Evolutionary conservation across 2,329 filamentous ascomycete genomes (phyloP), one percentile per base, ranked within the genome.

Genomic region (Aspergillus sp.): DNA sequence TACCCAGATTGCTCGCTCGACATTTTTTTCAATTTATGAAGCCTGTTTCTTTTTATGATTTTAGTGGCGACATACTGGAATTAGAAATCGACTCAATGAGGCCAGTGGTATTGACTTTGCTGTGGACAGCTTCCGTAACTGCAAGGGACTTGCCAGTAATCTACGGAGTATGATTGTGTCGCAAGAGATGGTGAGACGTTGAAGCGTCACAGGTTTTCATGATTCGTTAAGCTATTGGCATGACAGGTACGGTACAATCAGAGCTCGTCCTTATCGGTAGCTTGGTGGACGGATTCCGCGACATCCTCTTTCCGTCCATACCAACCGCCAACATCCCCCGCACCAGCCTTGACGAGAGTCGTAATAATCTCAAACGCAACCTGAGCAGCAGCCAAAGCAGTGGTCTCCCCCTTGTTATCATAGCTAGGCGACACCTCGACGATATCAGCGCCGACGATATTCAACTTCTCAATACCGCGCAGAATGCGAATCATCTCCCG

Each of bases 381-480:
- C 75, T 95, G 89, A 37, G 88, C 88, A 2, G 82, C 90, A 13
- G 88, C 88, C 54, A 95, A 69, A 10, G 88, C 86, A 35, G 89
- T 95, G 61, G 84, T 84, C 72, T 95, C 90, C 1, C 83, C 87
- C 5, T 73, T 73, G 9, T 85, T 84, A 73, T 95, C 88, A 63
- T 94, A 95, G 10, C 86, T 86, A 0, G 90, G 90, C 39, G 85
- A 82, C 7, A 94, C 88, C 74, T 95, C 90, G 4, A 96, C 90
- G 43, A 95, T 81, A 69, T 95, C 90, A 0, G 89, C 90, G 1
- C 89, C 90, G 3, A 95, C 87, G 3, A 95, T 72, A 62, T 95
- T 95, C 64, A 95, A 66, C 53, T 67, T 80, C 71, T 95, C 90
- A 38, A 95, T 79, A 0, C 88, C 89, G 27, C 89, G 76, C 63